phyloP scores from a whole-genome alignment of 2,329 filamentous ascomycete species.

The Cladosporium phlei region DNA sequence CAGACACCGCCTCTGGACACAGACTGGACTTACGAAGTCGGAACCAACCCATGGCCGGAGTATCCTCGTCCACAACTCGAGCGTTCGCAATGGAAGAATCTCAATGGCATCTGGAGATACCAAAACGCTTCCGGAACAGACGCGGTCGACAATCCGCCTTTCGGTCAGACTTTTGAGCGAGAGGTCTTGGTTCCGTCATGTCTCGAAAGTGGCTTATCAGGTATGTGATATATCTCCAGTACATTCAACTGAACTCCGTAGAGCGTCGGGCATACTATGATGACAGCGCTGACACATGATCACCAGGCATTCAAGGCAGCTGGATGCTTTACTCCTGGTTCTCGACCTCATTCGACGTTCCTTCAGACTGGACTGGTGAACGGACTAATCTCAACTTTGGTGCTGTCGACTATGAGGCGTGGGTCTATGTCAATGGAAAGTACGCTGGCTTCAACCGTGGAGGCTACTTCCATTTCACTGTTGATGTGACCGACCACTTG shows the following conservation, averaged over 20 bases:
- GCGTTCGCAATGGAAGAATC: conserved; percentile 46
- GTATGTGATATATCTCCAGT: conserved; percentile 21
- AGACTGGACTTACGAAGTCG: conserved; percentile 48
- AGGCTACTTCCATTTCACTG: conserved; percentile 53
- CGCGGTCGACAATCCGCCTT: conserved; percentile 39
- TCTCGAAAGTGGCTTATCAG: conserved; percentile 50
- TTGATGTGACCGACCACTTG: conserved; percentile 58
- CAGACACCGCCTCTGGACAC: conserved; percentile 34
- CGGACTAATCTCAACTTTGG: conserved; percentile 52
- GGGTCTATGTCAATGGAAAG: conserved; percentile 49
- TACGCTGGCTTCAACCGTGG: conserved; percentile 51
- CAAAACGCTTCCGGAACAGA: conserved; percentile 36
- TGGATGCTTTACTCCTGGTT: conserved; percentile 30
- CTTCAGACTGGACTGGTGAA: conserved; percentile 41
- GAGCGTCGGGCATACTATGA: too few species aligned
- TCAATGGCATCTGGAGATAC: conserved; percentile 54
- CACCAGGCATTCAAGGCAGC: conserved; percentile 24
- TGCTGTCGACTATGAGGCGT: conserved; percentile 57
- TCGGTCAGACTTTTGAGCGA: conserved; percentile 38
- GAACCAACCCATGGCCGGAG: conserved; percentile 49
- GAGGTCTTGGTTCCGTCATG: conserved; percentile 52
- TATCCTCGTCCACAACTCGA: conserved; percentile 51
- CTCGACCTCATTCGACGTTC: conserved; percentile 47
- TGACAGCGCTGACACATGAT: neutral
- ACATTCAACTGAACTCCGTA: neutral